These are phyloP conservation scores for Nicotiana rustica DNA, from an alignment of 305 asterid genomes.

Conservation along the genomic window DNA sequence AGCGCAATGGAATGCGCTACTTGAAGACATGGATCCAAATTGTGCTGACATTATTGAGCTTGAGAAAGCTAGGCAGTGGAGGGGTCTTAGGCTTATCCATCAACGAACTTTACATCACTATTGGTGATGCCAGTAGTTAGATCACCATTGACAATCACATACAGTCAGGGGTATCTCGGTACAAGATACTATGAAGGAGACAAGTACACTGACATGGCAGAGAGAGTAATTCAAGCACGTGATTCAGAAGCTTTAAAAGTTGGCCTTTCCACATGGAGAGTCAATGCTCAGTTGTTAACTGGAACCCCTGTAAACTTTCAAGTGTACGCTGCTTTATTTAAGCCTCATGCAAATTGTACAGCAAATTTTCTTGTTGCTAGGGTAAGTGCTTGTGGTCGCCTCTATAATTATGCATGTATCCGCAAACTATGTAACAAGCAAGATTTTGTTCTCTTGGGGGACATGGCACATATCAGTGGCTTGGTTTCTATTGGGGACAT, in stretches of 20 bases:
- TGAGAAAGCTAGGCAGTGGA: background rate
- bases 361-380: background rate
- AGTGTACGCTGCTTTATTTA: conserved; percentile 82
- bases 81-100: conserved; percentile 71
- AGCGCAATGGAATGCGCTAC: background rate
- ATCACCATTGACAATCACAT: conserved; percentile 70
- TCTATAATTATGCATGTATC: background rate
- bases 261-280: conserved; percentile 62
- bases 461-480: conserved; percentile 94
- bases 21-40: background rate
- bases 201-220: conserved; percentile 89
- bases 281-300: conserved; percentile 65
- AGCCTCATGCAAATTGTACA: conserved; percentile 66
- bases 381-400: background rate
- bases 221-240: conserved; percentile 77
- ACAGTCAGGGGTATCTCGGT: conserved; percentile 72
- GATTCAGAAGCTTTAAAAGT: conserved; percentile 69
- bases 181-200: conserved; percentile 78
- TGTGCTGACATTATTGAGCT: background rate
- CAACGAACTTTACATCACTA: conserved; percentile 67
- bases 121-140: conserved; percentile 85
- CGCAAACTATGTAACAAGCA: conserved; percentile 65
- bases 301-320: conserved; percentile 93
- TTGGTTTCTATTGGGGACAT: conserved; percentile 90
- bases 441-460: conserved; percentile 75